Base-by-base conservation (phyloP, 805 yeast genomes). In the Starmera amethionina region DNA sequence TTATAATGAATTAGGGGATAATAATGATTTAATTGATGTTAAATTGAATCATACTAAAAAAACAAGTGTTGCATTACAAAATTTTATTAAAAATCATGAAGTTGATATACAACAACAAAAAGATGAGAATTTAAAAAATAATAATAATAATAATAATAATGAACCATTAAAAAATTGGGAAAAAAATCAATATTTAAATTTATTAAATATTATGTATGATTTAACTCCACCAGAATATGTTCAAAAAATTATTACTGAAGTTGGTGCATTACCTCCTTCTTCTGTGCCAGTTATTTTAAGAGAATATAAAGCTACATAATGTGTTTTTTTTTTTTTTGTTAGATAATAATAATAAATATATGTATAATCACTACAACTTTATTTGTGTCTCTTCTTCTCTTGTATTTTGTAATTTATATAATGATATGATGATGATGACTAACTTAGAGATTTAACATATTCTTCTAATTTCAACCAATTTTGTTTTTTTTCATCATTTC, bases 251-350 rank as follows among this genome's bases (percentile, higher is more conserved):
- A 87, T 93, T 40, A 93, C 97, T 2, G 98, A 93, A 60, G 77
- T 90, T 47, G 98, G 98, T 27, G 86, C 95, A 3, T 70, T 93
- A 49, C 98, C 98, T 10, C 96, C 98, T 34, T 83, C 95, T n/a
- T 87, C 97, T 2, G 97, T 93, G 42, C 98, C 98, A 25, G 97
- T 93, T 37, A 86, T 93, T 45, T 67, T 93, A 52, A 77, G 97
- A 63, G 98, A 93, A 62, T 93, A 90, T 62, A 86, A 87, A 35
- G 43, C 50, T 5, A 38, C 44, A 22, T 8, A 7, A 22, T 7
- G 7, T 22, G 25, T 22, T 22, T 22, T 22, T 22, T 22, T 22
- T 22, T 22, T 22, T 22, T 22, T 7, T 22, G 7, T 5, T 7
- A 22, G 25, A n/a, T n/a, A n/a, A n/a, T n/a, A n/a, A n/a, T n/a